phyloP scores from a whole-genome alignment of 768 basidiomycete genomes.

The Clitopilus hobsonii region DNA sequence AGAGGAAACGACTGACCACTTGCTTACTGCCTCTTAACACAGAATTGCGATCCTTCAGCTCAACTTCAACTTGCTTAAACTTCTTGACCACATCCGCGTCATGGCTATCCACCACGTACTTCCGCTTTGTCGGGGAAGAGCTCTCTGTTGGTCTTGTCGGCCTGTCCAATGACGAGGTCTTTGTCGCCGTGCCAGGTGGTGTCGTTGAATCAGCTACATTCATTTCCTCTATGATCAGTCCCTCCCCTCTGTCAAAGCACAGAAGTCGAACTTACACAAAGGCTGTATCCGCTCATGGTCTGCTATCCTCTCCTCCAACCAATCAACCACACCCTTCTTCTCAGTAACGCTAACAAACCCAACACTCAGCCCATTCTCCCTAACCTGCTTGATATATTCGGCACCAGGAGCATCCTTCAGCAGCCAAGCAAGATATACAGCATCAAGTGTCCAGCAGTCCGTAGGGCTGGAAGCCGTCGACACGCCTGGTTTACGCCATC shows the following conservation, averaged over 20 bases:
- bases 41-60: conserved; percentile 76
- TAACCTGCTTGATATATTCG: conserved; percentile 85
- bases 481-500: conserved; percentile 65
- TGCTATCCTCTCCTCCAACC: conserved; percentile 59
- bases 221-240: conserved; percentile 3
- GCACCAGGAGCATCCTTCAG: conserved; percentile 68
- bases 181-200: conserved; percentile 43
- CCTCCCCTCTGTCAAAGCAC: neutral
- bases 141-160: conserved; percentile 22
- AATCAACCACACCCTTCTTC: conserved; percentile 81
- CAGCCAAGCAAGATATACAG: conserved; percentile 82
- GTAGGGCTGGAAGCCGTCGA: conserved; percentile 35
- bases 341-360: conserved; percentile 86
- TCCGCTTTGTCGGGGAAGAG: conserved; percentile 59
- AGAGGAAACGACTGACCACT: conserved; percentile 50
- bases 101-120: conserved; percentile 71
- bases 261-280: neutral
- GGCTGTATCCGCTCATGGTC: conserved; percentile 50
- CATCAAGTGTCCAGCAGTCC: conserved; percentile 78
- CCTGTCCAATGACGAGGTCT: conserved; percentile 21
- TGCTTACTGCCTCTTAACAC: conserved; percentile 80
- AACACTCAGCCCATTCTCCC: conserved; percentile 66
- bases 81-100: conserved; percentile 87
- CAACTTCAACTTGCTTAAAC: conserved; percentile 71
- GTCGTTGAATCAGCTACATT: conserved; percentile 42